These are phyloP conservation scores for Evansstolkia leycettana DNA, from an alignment of 495 filamentous ascomycete genomes.

Conservation along the genomic window DNA sequence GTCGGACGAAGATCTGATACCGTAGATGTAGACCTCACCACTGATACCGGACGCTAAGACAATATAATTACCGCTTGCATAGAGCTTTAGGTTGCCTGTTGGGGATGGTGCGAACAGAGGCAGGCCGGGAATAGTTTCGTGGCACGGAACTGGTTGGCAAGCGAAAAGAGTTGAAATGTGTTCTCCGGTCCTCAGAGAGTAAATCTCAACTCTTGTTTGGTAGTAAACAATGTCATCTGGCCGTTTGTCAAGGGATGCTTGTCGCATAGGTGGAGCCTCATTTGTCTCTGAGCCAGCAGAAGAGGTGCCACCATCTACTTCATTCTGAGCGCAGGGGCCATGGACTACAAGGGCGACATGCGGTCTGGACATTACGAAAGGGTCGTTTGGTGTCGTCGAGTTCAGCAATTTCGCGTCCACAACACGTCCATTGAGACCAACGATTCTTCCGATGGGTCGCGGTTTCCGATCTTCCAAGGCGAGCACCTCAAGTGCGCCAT, in stretches of 20 bases:
- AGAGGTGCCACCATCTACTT: slow-evolving; percentile 21
- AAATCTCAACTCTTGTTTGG: slow-evolving; percentile 77
- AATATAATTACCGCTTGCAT: slow-evolving; percentile 52
- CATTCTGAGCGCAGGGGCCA: slow-evolving; percentile 44
- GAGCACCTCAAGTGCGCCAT: slow-evolving; percentile 61
- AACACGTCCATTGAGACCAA: slow-evolving; percentile 68
- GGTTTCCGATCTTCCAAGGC: slow-evolving; percentile 54
- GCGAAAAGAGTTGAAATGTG: slow-evolving; percentile 59
- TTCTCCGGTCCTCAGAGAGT: slow-evolving; percentile 58
- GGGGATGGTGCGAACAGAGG: slow-evolving; percentile 44
- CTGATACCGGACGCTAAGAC: slow-evolving; percentile 67
- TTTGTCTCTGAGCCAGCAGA: slow-evolving; percentile 26
- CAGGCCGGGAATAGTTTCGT: slow-evolving; percentile 29
- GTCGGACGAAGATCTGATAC: slow-evolving; percentile 22
- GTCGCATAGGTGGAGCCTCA: slow-evolving; percentile 17
- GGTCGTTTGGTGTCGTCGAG: slow-evolving; percentile 34
- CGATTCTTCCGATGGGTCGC: slow-evolving; percentile 52
- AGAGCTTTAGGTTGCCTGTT: slow-evolving; percentile 57
- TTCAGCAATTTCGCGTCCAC: slow-evolving; percentile 69
- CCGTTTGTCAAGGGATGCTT: slow-evolving; percentile 14
- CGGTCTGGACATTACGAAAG: slow-evolving; percentile 34
- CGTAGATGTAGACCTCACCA: slow-evolving; percentile 75
- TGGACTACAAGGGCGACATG: slow-evolving; percentile 67
- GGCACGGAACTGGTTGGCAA: slow-evolving; percentile 33
- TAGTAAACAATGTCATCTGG: slow-evolving; percentile 41